These are phyloP conservation scores for Avena insularis DNA, from an alignment of 176 grass and related monocot genomes.

Conservation along the genomic window DNA sequence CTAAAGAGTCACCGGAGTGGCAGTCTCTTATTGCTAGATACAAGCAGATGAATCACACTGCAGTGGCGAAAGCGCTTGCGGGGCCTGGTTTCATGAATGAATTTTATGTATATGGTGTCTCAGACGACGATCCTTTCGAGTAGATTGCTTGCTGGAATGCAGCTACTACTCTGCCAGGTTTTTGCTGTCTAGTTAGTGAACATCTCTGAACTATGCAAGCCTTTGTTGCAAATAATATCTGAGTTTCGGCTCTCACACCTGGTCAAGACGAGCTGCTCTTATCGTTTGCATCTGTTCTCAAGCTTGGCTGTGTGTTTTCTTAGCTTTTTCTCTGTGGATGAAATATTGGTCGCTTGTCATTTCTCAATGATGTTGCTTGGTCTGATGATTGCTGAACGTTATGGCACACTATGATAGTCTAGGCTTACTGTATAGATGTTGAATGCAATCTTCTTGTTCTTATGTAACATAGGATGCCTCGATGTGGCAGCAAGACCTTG, in stretches of 20 bases:
- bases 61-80: slow-evolving; percentile 41
- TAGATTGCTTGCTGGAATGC: slow-evolving; percentile 30
- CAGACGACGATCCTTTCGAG: slow-evolving; percentile 27
- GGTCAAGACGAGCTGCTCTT: not conserved
- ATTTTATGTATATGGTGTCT: slow-evolving; percentile 25
- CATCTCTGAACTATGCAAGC: not conserved
- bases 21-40: slow-evolving; percentile 51
- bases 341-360: not conserved
- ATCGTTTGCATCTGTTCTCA: not conserved
- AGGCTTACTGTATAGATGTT: not conserved
- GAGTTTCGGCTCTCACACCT: not conserved
- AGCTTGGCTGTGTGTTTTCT: not conserved
- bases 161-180: not conserved
- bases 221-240: not conserved
- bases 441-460: not conserved
- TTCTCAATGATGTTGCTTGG: not conserved
- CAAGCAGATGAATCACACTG: slow-evolving; percentile 47
- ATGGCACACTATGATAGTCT: not conserved
- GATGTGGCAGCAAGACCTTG: not conserved
- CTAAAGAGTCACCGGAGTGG: slow-evolving; percentile 51
- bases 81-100: slow-evolving; percentile 49
- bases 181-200: slow-evolving; percentile 4
- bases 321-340: not conserved
- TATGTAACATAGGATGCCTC: not conserved
- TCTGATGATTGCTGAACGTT: not conserved